A percentile compares a stretch with the other conserved stretches of the same genome.
phyloP scores from a whole-genome alignment of 1,284 basidiomycete genomes.

The Ceratobasidium papillatum region DNA sequence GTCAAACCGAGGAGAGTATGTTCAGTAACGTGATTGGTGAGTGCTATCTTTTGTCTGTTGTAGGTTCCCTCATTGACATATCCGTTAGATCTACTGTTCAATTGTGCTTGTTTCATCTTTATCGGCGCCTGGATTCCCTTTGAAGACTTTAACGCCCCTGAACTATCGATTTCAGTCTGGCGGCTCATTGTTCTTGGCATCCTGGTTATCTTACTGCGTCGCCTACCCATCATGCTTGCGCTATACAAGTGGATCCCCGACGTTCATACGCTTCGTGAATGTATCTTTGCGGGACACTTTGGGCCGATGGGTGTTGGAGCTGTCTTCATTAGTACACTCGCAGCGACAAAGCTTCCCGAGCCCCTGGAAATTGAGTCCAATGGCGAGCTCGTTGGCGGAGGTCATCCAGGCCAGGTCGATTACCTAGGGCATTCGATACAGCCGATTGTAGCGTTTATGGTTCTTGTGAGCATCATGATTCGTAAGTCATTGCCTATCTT shows the following conservation, averaged over 20 bases:
- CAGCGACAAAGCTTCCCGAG: slow-evolving; percentile 70
- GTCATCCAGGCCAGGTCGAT: slow-evolving; percentile 59
- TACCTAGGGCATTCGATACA: slow-evolving; percentile 79
- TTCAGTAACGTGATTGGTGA: slow-evolving; percentile 93
- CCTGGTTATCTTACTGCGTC: slow-evolving; percentile 77
- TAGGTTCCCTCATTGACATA: background rate
- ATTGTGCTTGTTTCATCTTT: slow-evolving; percentile 88
- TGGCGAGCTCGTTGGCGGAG: slow-evolving; percentile 13
- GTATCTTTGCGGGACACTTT: slow-evolving; percentile 78
- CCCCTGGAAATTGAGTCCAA: slow-evolving; percentile 51
- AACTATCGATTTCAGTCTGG: slow-evolving; percentile 80
- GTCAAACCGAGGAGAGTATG: slow-evolving; percentile 92
- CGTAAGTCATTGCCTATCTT: slow-evolving; percentile 52
- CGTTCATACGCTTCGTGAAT: slow-evolving; percentile 81
- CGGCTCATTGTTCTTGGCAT: slow-evolving; percentile 83
- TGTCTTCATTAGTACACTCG: slow-evolving; percentile 91
- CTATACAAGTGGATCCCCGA: slow-evolving; percentile 93
- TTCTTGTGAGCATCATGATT: slow-evolving; percentile 83
- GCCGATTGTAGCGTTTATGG: slow-evolving; percentile 92
- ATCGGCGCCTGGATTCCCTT: slow-evolving; percentile 97
- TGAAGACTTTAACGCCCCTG: slow-evolving; percentile 65
- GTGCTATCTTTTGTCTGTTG: background rate
- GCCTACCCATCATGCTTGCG: slow-evolving; percentile 84
- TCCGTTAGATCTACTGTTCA: slow-evolving; percentile 76
- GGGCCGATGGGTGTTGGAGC: slow-evolving; percentile 79